Evolutionary conservation across 2,329 filamentous ascomycete species (phyloP), one percentile per base, ranked within the genome.

Genomic region (Aspergillus brunneoviolaceus): DNA sequence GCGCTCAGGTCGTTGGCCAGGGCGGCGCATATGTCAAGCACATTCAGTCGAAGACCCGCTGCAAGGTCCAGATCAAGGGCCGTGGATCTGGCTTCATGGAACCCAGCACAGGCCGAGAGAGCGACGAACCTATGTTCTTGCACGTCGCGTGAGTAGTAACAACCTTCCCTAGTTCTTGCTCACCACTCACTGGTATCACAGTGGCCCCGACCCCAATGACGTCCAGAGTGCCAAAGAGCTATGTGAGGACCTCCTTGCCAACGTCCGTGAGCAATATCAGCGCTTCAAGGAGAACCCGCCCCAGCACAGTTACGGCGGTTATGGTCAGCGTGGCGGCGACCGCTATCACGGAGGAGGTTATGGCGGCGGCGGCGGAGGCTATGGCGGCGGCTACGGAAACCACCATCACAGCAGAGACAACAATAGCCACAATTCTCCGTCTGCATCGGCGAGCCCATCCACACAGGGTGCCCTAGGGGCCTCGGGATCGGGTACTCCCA

Each of bases 31-130:
- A 98, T 73, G 95, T 99, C 62, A 99, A 99, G 78, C 94, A 97
- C 73, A 98, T 99, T 66, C 95, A 98, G 77, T 88, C 93, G 73
- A 92, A 96, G 77, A 98, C 95, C 14, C 86, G 91, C 63, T 98
- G 95, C 75, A 91, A 94, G 68, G 95, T 99, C 27, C 95, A 99
- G 76, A 99, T 99, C 80, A 99, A 99, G 76, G 95, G 95, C 19
- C 91, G 91, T 64, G 93, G 93, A 45, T 98, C 93, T 56, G 95
- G 95, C 14, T 99, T 96, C 74, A 88, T 96, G 71, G 95, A 99
- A 75, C 87, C 89, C 51, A 87, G 89, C 33, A 96, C 92, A n/a
- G 90, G 91, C 65, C 85, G 82, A 48, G 95, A 99, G 77, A 96
- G 92, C 66, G 94, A 99, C 51, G 94, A 98, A 74, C 87, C 92